Base-by-base conservation (phyloP, 1,284 basidiomycete genomes). In the Marasmius fiardii region DNA sequence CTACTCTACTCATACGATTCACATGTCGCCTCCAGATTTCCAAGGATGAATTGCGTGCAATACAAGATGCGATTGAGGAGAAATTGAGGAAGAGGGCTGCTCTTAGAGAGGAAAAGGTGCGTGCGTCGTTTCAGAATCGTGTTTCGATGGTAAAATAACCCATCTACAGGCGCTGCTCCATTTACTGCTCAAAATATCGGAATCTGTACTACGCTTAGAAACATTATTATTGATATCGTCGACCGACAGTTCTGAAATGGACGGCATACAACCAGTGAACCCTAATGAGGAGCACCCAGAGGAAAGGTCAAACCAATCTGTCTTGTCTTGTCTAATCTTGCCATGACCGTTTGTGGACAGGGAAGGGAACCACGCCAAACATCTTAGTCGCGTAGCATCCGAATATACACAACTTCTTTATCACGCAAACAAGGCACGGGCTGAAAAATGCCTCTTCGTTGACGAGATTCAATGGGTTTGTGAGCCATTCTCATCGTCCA, bases 361-460 rank as follows among this genome's bases (percentile, higher is more conserved):
- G 69, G 77, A 80, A 53, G 81, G 79, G 3, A 88, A 83, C 60
- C 82, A 82, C 28, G 88, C 89, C 3, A 97, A 97, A 68, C 87
- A 93, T 64, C 79, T 98, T 3, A 81, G 84, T 14, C 84, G 95
- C 50, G 90, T 95, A 14, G 93, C 94, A 11, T 79, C 86, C 11
- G 95, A 97, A 70, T 97, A 95, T 67, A 92, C 84, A 2, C 94
- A 98, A 67, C 79, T 98, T n/a, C 77, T 93, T 34, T 98, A 98
- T 68, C 90, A 97, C 62, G 81, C 86, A 37, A 81, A 85, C 16
- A 95, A 97, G 68, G 92, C 94, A 16, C 78, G 83, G 10, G 74
- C 75, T 11, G 87, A 93, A 63, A 79, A 81, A 1, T 92, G 92
- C 67, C 79, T 78, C 8, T 93, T 93, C 63, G 83, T 95, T 1